These are phyloP conservation scores for Pythium biforme DNA, from an alignment of 352 stramenopile genomes.

Conservation along the genomic window DNA sequence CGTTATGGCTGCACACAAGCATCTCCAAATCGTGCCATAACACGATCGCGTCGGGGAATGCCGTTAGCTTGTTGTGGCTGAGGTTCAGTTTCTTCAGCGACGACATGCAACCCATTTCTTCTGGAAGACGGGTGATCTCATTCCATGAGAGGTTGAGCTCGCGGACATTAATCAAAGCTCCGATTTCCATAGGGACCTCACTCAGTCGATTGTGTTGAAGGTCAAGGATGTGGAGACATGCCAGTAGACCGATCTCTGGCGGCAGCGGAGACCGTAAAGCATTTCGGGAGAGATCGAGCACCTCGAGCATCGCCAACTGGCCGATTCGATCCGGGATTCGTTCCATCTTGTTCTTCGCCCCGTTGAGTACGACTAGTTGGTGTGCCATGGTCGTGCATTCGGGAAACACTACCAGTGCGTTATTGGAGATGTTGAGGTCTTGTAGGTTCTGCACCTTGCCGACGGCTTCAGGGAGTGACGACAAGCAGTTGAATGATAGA, in stretches of 20 bases:
- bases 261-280: conserved; percentile 36
- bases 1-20: conserved; percentile 57
- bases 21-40: conserved; percentile 41
- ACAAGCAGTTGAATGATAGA: conserved; percentile 46
- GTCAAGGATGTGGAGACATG: conserved; percentile 31
- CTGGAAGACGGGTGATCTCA: conserved; percentile 43
- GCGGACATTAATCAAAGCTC: conserved; percentile 43
- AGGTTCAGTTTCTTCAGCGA: conserved; percentile 42
- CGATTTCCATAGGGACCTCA: conserved; percentile 49
- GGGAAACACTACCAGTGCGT: conserved; percentile 17
- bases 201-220: conserved; percentile 43
- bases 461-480: conserved; percentile 30
- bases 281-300: conserved; percentile 57
- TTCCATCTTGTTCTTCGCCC: conserved; percentile 25
- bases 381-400: conserved; percentile 4
- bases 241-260: conserved; percentile 42
- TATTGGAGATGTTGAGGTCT: conserved; percentile 21
- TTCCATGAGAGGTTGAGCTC: conserved; percentile 68
- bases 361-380: conserved; percentile 26
- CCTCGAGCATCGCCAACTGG: conserved; percentile 37
- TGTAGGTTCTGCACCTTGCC: conserved; percentile 15
- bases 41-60: conserved; percentile 47
- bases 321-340: conserved; percentile 34
- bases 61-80: conserved; percentile 49
- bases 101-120: conserved; percentile 56